These are phyloP conservation scores for Fusarium redolens DNA, from an alignment of 2,329 filamentous ascomycete genomes.

Conservation along the genomic window DNA sequence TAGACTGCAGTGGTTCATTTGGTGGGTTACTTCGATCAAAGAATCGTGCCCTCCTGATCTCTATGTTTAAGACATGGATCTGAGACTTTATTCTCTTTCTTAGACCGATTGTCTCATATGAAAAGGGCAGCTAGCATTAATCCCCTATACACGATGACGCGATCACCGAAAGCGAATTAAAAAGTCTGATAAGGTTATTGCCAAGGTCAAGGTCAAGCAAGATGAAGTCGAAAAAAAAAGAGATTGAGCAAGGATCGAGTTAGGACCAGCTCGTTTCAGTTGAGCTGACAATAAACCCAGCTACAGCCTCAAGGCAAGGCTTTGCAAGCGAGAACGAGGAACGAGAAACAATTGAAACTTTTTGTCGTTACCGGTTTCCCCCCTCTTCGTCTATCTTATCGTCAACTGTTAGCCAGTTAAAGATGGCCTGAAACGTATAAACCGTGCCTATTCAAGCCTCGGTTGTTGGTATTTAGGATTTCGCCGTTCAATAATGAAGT, in stretches of 20 bases:
- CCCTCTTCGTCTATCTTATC: neutral
- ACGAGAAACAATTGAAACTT: neutral
- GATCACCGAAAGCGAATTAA: slow-evolving; percentile 19
- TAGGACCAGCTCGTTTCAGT: slow-evolving; percentile 15
- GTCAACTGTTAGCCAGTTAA: neutral
- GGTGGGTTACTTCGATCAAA: neutral
- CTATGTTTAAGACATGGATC: slow-evolving; percentile 29
- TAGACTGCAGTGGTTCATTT: neutral
- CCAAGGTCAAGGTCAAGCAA: neutral
- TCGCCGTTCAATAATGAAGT: neutral
- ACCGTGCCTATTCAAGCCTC: neutral
- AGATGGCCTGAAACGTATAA: neutral
- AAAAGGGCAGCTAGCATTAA: slow-evolving; percentile 9
- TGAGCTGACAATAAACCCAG: slow-evolving; percentile 15
- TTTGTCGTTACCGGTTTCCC: neutral
- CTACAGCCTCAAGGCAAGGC: neutral
- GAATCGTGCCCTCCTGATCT: neutral
- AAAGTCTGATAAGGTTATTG: neutral
- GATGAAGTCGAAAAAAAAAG: neutral
- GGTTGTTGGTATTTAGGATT: neutral
- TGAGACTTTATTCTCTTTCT: slow-evolving; percentile 15
- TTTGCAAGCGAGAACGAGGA: neutral
- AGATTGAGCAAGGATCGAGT: slow-evolving; percentile 15
- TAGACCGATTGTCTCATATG: slow-evolving; percentile 14
- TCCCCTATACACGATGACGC: slow-evolving; percentile 24